These are phyloP conservation scores for Pelomyxa schiedti DNA, from an alignment of 78 protist genomes.

Conservation along the genomic window DNA sequence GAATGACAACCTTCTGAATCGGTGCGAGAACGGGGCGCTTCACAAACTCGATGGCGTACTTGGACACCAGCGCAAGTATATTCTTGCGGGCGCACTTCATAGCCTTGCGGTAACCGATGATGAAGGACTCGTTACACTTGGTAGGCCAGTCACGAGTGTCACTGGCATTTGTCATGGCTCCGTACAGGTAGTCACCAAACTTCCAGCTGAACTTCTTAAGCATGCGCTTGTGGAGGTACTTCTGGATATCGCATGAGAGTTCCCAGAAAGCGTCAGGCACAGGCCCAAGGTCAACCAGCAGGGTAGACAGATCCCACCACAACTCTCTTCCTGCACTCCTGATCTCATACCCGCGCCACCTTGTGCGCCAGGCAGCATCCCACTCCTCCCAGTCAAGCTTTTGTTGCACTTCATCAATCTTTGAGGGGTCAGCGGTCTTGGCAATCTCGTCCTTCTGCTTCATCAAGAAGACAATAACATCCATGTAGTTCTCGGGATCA, in stretches of 20 bases:
- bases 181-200: not conserved
- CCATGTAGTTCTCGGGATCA: not conserved
- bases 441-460: not conserved
- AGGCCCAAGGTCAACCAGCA: not conserved
- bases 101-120: not conserved
- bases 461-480: not conserved
- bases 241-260: not conserved
- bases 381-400: not conserved
- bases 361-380: not conserved
- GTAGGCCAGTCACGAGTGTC: not conserved
- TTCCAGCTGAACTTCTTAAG: not conserved
- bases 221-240: not conserved
- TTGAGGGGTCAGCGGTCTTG: not conserved
- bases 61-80: not conserved
- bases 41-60: not conserved
- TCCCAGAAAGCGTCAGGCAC: not conserved
- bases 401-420: not conserved
- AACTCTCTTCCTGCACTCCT: not conserved
- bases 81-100: not conserved
- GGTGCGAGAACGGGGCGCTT: not conserved
- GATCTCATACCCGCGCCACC: not conserved
- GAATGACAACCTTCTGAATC: no score
- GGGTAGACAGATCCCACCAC: not conserved
- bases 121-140: not conserved
- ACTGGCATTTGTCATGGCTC: not conserved